These are phyloP conservation scores for Podila verticillata DNA, from an alignment of 192 early-diverging fungal genomes.

Conservation along the genomic window DNA sequence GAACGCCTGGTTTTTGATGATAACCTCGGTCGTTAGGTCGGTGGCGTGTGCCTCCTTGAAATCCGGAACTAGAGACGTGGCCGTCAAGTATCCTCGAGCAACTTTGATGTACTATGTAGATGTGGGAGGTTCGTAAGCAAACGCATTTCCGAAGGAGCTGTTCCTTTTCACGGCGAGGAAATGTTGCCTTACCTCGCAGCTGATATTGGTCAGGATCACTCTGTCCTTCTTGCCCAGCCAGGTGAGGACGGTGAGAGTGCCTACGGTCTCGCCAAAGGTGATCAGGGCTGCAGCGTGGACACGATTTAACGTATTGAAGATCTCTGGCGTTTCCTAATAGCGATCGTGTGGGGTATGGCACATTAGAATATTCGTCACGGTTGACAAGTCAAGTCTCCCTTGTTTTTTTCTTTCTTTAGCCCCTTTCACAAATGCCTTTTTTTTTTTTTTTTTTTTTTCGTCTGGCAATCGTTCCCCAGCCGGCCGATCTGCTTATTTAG, in stretches of 20 bases:
- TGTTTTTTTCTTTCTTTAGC: background rate
- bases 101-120: conserved; percentile 21
- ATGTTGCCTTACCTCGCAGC: conserved; percentile 41
- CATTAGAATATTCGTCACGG: background rate
- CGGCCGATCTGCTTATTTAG: too few relatives aligned
- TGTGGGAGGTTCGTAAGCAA: background rate
- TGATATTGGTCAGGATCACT: conserved; percentile 53
- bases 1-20: conserved; percentile 26
- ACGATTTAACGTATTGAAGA: conserved; percentile 55
- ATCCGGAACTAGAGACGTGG: conserved; percentile 3
- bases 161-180: background rate
- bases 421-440: background rate
- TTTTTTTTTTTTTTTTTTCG: too few relatives aligned
- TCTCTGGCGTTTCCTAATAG: conserved; percentile 53
- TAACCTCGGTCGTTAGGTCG: conserved; percentile 10
- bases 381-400: background rate
- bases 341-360: background rate
- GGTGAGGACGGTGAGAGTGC: conserved; percentile 55
- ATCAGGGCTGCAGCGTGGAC: conserved; percentile 60
- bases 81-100: conserved; percentile 21
- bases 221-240: conserved; percentile 54
- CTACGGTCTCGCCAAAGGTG: conserved; percentile 61
- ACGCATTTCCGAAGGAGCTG: background rate
- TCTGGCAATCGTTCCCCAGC: too few relatives aligned
- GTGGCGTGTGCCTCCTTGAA: conserved; percentile 1